phyloP scores from a whole-genome alignment of 345 rosid genomes.

The Laguncularia racemosa region DNA sequence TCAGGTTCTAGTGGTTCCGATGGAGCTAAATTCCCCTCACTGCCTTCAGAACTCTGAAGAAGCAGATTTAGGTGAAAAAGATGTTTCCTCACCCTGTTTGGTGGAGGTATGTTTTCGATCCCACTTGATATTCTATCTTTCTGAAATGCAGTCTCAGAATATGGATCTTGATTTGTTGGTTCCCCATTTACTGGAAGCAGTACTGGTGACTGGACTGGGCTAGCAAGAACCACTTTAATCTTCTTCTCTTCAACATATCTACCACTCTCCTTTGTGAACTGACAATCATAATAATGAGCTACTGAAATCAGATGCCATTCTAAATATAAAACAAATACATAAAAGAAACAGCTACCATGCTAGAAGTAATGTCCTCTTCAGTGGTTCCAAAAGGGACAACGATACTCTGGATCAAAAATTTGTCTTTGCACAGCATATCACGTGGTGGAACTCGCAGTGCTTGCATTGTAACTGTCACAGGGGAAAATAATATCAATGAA shows the following conservation, averaged over 20 bases:
- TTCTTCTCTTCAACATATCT: slow-evolving; percentile 39
- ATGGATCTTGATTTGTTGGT: slow-evolving; percentile 21
- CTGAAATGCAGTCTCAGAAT: slow-evolving; percentile 13
- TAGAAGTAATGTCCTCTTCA: slow-evolving; percentile 37
- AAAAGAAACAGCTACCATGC: slow-evolving; percentile 18
- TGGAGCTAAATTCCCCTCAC: too few species aligned
- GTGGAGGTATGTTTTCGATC: slow-evolving; percentile 38
- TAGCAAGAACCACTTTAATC: slow-evolving; percentile 33
- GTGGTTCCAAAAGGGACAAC: slow-evolving; percentile 32
- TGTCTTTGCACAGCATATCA: slow-evolving; percentile 50
- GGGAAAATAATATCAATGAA: slow-evolving; percentile 1
- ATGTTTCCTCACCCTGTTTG: slow-evolving; percentile 19
- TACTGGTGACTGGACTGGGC: slow-evolving; percentile 26
- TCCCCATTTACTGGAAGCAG: slow-evolving; percentile 27
- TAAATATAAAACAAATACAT: not conserved
- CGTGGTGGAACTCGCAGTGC: slow-evolving; percentile 40
- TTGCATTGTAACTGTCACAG: slow-evolving; percentile 42
- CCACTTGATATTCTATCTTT: slow-evolving; percentile 19
- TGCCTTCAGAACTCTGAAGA: not conserved
- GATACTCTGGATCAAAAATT: slow-evolving; percentile 47
- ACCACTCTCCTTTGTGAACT: slow-evolving; percentile 40
- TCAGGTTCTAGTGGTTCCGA: too few species aligned
- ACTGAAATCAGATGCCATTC: not conserved
- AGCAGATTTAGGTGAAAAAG: not conserved
- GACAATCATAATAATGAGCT: slow-evolving; percentile 4